Evolutionary conservation across 345 rosid species (phyloP).

Genomic region (Brassica carinata): DNA sequence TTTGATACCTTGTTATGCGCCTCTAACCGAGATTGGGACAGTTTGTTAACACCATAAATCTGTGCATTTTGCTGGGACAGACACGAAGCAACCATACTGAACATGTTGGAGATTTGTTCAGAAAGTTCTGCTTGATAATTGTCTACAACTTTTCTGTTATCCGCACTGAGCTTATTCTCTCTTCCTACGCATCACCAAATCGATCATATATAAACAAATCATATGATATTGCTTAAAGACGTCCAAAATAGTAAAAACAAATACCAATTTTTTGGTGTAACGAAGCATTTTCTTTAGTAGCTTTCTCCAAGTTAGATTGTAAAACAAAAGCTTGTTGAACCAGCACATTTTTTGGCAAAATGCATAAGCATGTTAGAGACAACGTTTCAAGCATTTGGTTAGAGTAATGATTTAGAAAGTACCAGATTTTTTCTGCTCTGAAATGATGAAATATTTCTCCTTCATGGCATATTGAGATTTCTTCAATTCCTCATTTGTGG

Average conservation of each 20-base stretch:
- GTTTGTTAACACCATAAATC: conserved; percentile 66
- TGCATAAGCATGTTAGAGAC: conserved; percentile 15
- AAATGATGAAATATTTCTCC: conserved; percentile 84
- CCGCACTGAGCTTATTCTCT: conserved; percentile 78
- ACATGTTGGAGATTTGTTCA: conserved; percentile 63
- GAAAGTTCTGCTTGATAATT: conserved; percentile 67
- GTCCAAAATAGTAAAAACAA: conserved; percentile 10
- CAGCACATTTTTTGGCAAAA: conserved; percentile 68
- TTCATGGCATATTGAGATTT: conserved; percentile 70
- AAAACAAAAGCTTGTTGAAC: conserved; percentile 78
- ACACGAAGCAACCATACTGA: conserved; percentile 62
- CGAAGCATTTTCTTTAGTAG: conserved; percentile 72
- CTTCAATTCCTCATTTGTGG: conserved; percentile 75
- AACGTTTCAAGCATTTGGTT: conserved; percentile 7
- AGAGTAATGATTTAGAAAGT: not conserved
- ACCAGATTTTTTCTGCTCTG: conserved; percentile 93
- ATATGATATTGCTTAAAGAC: not conserved
- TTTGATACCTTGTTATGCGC: conserved; percentile 65
- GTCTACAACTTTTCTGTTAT: conserved; percentile 70
- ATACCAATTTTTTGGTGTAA: conserved; percentile 86
- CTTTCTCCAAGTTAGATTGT: conserved; percentile 80
- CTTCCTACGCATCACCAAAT: conserved; percentile 52
- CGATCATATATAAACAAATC: not conserved
- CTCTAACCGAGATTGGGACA: conserved; percentile 63
- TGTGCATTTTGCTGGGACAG: conserved; percentile 72